Conservation (phyloP, 371 early-diverging fungal species). For the Sporodiniella umbellata region DNA sequence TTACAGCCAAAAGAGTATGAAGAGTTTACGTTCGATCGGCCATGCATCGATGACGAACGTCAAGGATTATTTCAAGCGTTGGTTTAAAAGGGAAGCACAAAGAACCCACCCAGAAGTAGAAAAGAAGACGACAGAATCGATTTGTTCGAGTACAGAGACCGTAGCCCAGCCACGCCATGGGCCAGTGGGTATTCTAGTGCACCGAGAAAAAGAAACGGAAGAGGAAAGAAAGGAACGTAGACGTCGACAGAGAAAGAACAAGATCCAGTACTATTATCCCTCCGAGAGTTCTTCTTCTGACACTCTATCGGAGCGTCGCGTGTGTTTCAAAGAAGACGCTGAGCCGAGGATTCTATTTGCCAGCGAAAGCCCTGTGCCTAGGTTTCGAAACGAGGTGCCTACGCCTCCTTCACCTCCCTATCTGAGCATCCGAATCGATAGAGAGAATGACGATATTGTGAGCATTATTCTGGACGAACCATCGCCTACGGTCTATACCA, state of each 20-base stretch:
- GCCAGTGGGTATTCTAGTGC: conserved; percentile 21
- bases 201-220: conserved; percentile 24
- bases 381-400: conserved; percentile 41
- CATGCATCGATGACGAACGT: conserved; percentile 13
- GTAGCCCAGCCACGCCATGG: neutral
- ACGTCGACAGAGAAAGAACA: conserved; percentile 20
- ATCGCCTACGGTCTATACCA: conserved; percentile 6
- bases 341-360: conserved; percentile 41
- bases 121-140: conserved; percentile 6
- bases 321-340: conserved; percentile 7
- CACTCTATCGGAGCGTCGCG: conserved; percentile 2
- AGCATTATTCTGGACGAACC: conserved; percentile 19
- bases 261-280: conserved; percentile 10
- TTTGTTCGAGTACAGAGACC: neutral
- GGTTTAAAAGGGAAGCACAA: conserved; percentile 17
- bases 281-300: conserved; percentile 11
- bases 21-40: conserved; percentile 36
- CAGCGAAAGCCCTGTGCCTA: conserved; percentile 45
- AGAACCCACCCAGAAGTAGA: conserved; percentile 16
- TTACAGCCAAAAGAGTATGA: conserved; percentile 42
- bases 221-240: conserved; percentile 26
- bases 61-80: conserved; percentile 28
- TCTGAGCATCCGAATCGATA: conserved; percentile 21
- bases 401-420: conserved; percentile 47
- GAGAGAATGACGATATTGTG: conserved; percentile 4